Percentiles rank a stretch among this genome's conserved stretches.
Evolutionary conservation across 2,329 filamentous ascomycete genomes (phyloP).

Genomic region (Pezicula rhizophila): DNA sequence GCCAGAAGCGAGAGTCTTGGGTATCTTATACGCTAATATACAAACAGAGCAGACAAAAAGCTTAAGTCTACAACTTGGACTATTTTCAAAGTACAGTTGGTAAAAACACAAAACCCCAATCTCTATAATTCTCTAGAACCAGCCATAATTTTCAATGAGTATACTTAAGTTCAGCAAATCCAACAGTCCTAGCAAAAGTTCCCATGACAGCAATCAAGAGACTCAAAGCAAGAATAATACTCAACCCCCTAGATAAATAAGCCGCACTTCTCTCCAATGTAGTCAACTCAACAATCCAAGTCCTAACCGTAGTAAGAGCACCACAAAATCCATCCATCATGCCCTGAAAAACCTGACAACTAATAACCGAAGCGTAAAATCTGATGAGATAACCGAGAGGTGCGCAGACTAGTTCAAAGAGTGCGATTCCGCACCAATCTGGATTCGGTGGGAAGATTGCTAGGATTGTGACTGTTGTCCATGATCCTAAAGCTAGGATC

Average conservation of each 20-base stretch:
- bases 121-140: too few relatives aligned
- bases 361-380: conserved; percentile 53
- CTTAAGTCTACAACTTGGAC: too few relatives aligned
- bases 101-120: too few relatives aligned
- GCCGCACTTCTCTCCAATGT: conserved; percentile 45
- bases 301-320: conserved; percentile 56
- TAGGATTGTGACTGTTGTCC: conserved; percentile 69
- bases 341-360: conserved; percentile 60
- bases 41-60: too few relatives aligned
- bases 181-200: conserved; percentile 54
- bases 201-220: conserved; percentile 66
- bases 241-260: conserved; percentile 60
- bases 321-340: conserved; percentile 61
- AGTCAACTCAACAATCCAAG: conserved; percentile 54
- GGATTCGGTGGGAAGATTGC: conserved; percentile 60
- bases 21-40: too few relatives aligned
- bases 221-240: conserved; percentile 49
- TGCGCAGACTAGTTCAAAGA: conserved; percentile 74
- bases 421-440: conserved; percentile 64
- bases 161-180: not conserved
- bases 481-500: conserved; percentile 61
- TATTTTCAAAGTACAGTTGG: too few relatives aligned
- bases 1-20: too few relatives aligned
- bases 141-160: not conserved
- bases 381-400: conserved; percentile 69